phyloP scores from a whole-genome alignment of 805 yeast species.

The Debaryomyces prosopidis region DNA sequence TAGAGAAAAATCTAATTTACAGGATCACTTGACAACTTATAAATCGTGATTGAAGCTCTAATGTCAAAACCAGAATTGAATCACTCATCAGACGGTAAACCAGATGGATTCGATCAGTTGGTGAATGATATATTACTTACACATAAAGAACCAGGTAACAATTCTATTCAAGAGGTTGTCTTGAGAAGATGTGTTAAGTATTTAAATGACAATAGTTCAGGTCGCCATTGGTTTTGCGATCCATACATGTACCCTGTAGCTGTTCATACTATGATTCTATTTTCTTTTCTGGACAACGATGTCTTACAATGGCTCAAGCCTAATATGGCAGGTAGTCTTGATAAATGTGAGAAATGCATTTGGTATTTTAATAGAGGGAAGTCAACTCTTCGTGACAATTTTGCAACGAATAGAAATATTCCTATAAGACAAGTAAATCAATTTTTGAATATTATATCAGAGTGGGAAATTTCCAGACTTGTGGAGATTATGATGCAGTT shows the following conservation, averaged over 20 bases:
- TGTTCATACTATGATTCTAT: slow-evolving; percentile 55
- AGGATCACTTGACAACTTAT: not conserved
- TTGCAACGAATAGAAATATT: slow-evolving; percentile 50
- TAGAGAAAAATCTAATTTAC: no score
- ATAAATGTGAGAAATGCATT: slow-evolving; percentile 56
- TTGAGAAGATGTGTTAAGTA: slow-evolving; percentile 24
- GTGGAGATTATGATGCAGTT: slow-evolving; percentile 8
- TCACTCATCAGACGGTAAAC: slow-evolving; percentile 6
- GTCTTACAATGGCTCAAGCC: slow-evolving; percentile 46
- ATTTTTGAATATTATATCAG: slow-evolving; percentile 30
- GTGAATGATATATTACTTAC: slow-evolving; percentile 23
- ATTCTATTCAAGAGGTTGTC: slow-evolving; percentile 26
- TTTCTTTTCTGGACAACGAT: slow-evolving; percentile 56
- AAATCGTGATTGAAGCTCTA: not conserved
- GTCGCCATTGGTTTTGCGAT: slow-evolving; percentile 61
- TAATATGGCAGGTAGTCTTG: slow-evolving; percentile 38
- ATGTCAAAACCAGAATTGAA: not conserved
- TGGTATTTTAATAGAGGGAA: slow-evolving; percentile 53
- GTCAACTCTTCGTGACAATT: slow-evolving; percentile 50
- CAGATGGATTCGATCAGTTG: slow-evolving; percentile 23
- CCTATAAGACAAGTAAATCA: slow-evolving; percentile 27
- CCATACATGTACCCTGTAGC: slow-evolving; percentile 47
- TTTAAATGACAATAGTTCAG: slow-evolving; percentile 15
- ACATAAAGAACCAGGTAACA: slow-evolving; percentile 26
- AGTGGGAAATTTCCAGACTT: slow-evolving; percentile 35